phyloP scores from a whole-genome alignment of 2,329 filamentous ascomycete genomes.

The Tolypocladium cylindrosporum region DNA sequence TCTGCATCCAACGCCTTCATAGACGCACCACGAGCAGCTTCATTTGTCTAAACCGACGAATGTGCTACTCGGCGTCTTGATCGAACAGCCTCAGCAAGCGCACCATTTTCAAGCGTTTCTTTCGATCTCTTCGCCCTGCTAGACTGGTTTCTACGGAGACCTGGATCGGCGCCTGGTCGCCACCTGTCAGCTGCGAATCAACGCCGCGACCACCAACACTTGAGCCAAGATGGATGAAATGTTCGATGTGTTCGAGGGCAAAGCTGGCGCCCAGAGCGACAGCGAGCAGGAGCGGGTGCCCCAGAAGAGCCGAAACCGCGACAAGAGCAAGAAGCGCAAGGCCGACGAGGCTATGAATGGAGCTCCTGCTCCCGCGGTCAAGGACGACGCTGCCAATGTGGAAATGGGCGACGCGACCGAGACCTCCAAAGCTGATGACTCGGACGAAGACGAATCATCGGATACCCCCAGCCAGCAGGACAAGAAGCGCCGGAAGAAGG shows the following conservation, averaged over 20 bases:
- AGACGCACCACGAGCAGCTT: not conserved
- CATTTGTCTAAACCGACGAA: not conserved
- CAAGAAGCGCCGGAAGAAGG: constrained; percentile 56
- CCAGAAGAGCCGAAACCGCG: constrained; percentile 41
- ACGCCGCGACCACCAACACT: not conserved
- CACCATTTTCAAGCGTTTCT: not conserved
- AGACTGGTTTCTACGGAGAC: not conserved
- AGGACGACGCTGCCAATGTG: constrained; percentile 12
- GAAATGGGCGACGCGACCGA: constrained; percentile 33
- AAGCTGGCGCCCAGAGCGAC: constrained; percentile 26
- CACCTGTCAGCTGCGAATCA: not conserved
- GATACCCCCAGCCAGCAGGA: constrained; percentile 38
- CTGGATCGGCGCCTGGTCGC: not conserved
- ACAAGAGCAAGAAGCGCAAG: constrained; percentile 76
- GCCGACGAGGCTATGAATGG: constrained; percentile 69
- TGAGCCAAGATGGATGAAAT: constrained; percentile 57
- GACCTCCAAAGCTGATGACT: constrained; percentile 24
- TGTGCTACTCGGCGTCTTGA: not conserved
- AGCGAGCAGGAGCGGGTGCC: constrained; percentile 33
- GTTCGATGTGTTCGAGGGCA: constrained; percentile 73
- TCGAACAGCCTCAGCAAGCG: not conserved
- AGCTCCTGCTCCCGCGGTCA: constrained; percentile 7
- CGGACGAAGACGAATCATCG: constrained; percentile 23
- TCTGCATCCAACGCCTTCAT: constrained; percentile 9
- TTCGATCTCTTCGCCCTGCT: not conserved